Evolutionary conservation across 2,329 filamentous ascomycete species (phyloP), one percentile per base, ranked within the genome.

Genomic region (Epicoccum sorghinum): DNA sequence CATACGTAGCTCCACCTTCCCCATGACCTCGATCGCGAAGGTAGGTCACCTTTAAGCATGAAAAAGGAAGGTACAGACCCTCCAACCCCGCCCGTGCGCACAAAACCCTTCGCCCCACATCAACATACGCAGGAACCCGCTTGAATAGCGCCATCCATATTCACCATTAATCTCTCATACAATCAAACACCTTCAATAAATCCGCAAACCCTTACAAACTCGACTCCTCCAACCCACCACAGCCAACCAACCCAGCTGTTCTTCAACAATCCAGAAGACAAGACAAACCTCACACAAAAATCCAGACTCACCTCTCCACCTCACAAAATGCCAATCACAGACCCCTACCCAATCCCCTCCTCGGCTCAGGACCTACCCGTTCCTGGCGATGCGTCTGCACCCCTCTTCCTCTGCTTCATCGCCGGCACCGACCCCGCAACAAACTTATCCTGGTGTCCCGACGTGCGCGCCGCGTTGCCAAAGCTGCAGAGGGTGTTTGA

Each of bases 391-490:
- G 1, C 42, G 13, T 9, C 32, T 4, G 47, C 41, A 3, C 39
- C 25, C n/a, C 45, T 55, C n/a, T 60, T 55, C 37, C 14, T 60
- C 37, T 32, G 27, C 29, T 60, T 60, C 48, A 52, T 60, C 22
- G 42, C 58, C 10, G 48, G 47, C 6, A 47, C 35, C 9, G 51
- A 54, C n/a, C 47, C 58, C 0, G 41, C 39, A 14, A 60, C 54
- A 4, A 37, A 53, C 7, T 40, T 50, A 27, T 30, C 58, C 4
- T 60, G 58, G 58, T 60, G 58, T 48, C 55, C 58, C 10, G 58
- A 60, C 39, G 58, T 60, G 13, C 52, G 55, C 4, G 58, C 58
- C 7, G 47, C 58, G 41, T 13, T 60, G 38, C 58, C 58, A 9
- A 14, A 29, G 0, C 46, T 55, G 13, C 9, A 49, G 24, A 47